Evolutionary conservation across 768 basidiomycete species (phyloP).

Genomic region (Clitopilus passeckerianus): DNA sequence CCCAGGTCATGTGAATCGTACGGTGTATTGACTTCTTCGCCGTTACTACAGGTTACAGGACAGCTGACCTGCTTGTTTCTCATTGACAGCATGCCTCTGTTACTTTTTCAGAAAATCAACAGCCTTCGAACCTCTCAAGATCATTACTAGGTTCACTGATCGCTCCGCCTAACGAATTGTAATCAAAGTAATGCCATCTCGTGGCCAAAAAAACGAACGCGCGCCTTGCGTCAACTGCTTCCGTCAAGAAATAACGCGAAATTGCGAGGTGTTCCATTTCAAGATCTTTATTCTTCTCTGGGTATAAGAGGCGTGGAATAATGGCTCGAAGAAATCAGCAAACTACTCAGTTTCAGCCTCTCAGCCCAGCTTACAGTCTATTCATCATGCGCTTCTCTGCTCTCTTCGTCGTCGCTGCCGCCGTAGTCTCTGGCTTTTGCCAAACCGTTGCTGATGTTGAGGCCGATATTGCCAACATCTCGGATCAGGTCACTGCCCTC

Average conservation of each 20-base stretch:
- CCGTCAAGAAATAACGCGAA: background rate
- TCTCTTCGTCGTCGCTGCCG: constrained; percentile 19
- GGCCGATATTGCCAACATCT: constrained; percentile 22
- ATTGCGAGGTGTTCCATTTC: background rate
- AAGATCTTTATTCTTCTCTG: background rate
- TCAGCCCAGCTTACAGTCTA: background rate
- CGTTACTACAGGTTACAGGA: background rate
- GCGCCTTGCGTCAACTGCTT: background rate
- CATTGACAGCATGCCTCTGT: background rate
- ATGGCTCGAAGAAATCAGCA: background rate
- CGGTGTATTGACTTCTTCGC: background rate
- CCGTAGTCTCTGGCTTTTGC: constrained; percentile 17
- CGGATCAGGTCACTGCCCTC: constrained; percentile 20
- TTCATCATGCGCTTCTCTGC: constrained; percentile 21
- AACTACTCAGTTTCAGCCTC: background rate
- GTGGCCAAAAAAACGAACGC: background rate
- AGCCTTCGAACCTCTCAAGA: background rate
- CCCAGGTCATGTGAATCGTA: background rate
- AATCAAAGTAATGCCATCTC: background rate
- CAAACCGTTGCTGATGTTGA: constrained; percentile 21
- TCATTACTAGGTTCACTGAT: background rate
- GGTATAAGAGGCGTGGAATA: background rate
- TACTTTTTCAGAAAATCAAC: background rate
- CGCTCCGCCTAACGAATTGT: background rate
- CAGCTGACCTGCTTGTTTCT: background rate